These are phyloP conservation scores for Candida alai DNA, from an alignment of 805 yeast genomes.

Conservation along the genomic window DNA sequence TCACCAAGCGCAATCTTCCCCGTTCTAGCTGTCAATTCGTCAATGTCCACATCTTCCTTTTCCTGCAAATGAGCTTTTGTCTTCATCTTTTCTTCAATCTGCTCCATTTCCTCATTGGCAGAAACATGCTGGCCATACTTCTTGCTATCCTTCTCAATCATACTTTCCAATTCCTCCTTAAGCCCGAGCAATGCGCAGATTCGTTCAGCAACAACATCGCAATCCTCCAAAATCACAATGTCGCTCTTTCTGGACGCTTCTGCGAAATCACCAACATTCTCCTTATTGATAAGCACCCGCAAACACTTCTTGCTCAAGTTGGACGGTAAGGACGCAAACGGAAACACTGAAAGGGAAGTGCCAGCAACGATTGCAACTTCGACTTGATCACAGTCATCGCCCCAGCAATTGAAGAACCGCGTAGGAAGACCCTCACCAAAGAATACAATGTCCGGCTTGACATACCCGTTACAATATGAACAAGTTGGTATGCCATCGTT, in stretches of 20 bases:
- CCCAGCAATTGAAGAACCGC: conserved; percentile 68
- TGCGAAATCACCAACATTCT: conserved; percentile 70
- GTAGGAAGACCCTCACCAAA: conserved; percentile 86
- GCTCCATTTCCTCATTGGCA: conserved; percentile 9
- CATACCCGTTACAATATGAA: conserved; percentile 62
- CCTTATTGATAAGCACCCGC: conserved; percentile 72
- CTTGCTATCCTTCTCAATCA: conserved; percentile 22
- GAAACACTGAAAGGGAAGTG: conserved; percentile 83
- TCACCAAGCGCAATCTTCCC: conserved; percentile 5
- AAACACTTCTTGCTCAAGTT: conserved; percentile 45
- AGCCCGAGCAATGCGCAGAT: conserved; percentile 61
- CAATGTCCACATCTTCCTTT: conserved; percentile 1
- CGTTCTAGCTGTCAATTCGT: conserved; percentile 3
- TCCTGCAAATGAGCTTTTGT: conserved; percentile 3
- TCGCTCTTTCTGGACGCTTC: conserved; percentile 52
- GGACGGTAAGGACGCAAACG: conserved; percentile 81
- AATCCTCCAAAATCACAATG: conserved; percentile 52
- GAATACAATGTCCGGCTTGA: conserved; percentile 92
- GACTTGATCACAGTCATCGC: conserved; percentile 45
- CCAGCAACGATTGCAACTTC: conserved; percentile 88
- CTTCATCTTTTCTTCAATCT: conserved; percentile 12
- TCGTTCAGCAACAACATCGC: conserved; percentile 60
- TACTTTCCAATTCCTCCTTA: conserved; percentile 48
- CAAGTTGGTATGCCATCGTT: conserved; percentile 53
- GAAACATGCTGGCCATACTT: conserved; percentile 11